A percentile compares a stretch with the other conserved stretches of the same genome.
These are phyloP conservation scores for Hypholoma fasciculare DNA, from an alignment of 768 basidiomycete genomes.

Conservation along the genomic window DNA sequence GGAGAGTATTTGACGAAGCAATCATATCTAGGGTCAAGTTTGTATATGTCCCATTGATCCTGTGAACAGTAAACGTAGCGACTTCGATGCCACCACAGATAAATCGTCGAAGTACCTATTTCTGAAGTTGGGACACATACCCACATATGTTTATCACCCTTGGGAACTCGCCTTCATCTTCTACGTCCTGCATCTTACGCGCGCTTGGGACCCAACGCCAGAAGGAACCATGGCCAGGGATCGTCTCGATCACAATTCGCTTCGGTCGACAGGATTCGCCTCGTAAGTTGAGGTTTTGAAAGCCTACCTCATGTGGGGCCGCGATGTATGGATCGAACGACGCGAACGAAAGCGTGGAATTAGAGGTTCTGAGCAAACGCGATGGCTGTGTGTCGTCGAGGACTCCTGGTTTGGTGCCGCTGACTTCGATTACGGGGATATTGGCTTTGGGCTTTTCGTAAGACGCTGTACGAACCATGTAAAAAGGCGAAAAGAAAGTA, in stretches of 20 bases:
- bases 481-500: slow-evolving; percentile 3
- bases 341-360: slow-evolving; percentile 69
- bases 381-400: slow-evolving; percentile 62
- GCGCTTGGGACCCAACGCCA: slow-evolving; percentile 85
- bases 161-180: slow-evolving; percentile 74
- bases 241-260: slow-evolving; percentile 73
- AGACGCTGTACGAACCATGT: slow-evolving; percentile 18
- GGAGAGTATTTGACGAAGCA: slow-evolving; percentile 55
- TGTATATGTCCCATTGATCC: slow-evolving; percentile 88
- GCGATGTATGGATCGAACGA: slow-evolving; percentile 74
- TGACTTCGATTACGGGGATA: slow-evolving; percentile 22
- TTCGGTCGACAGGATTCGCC: slow-evolving; percentile 55
- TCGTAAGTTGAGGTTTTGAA: slow-evolving; percentile 42
- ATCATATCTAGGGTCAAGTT: slow-evolving; percentile 73
- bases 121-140: slow-evolving; percentile 38
- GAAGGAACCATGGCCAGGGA: slow-evolving; percentile 49
- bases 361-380: slow-evolving; percentile 60
- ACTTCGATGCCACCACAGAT: slow-evolving; percentile 29
- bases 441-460: slow-evolving; percentile 19
- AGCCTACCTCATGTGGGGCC: slow-evolving; percentile 37
- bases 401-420: slow-evolving; percentile 58
- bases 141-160: slow-evolving; percentile 66
- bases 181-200: slow-evolving; percentile 51
- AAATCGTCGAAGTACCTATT: not conserved
- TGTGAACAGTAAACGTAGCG: slow-evolving; percentile 53